A percentile compares a stretch with the other conserved stretches of the same genome.
phyloP scores from a whole-genome alignment of 2,329 filamentous ascomycete species.

The Tetracladium maxilliforme region DNA sequence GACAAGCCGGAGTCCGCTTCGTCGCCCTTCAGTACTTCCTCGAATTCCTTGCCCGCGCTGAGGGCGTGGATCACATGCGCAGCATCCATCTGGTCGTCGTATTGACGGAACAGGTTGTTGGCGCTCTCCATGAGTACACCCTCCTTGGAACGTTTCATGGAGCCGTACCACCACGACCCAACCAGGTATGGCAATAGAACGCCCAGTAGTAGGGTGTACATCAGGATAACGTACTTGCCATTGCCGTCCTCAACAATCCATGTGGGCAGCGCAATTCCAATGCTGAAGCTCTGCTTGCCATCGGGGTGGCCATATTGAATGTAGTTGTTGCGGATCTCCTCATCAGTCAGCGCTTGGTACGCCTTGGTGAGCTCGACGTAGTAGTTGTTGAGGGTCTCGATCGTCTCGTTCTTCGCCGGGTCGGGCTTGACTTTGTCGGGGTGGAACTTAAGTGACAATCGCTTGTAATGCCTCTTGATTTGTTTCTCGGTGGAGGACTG shows the following conservation, averaged over 20 bases:
- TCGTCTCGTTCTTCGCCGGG: constrained; percentile 73
- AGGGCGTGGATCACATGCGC: constrained; percentile 68
- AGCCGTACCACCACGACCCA: constrained; percentile 98
- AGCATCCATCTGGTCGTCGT: constrained; percentile 69
- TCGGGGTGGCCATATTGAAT: constrained; percentile 93
- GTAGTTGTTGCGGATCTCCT: constrained; percentile 94
- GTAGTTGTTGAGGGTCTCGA: constrained; percentile 68
- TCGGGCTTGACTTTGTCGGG: constrained; percentile 87
- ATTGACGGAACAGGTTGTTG: constrained; percentile 88
- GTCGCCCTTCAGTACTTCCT: constrained; percentile 58
- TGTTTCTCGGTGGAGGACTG: constrained; percentile 73
- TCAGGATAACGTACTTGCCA: constrained; percentile 83
- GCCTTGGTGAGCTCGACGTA: constrained; percentile 96
- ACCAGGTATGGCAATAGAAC: constrained; percentile 86
- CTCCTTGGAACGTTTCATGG: constrained; percentile 84
- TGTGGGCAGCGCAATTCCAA: constrained; percentile 88
- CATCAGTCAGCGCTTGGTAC: constrained; percentile 94
- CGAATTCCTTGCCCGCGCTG: constrained; percentile 77
- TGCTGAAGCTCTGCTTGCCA: constrained; percentile 95
- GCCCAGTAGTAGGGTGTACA: constrained; percentile 79
- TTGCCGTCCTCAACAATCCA: constrained; percentile 88
- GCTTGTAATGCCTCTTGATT: constrained; percentile 85
- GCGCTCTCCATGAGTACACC: constrained; percentile 86
- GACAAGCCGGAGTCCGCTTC: constrained; percentile 69
- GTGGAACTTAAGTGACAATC: constrained; percentile 72